Conservation (phyloP, 805 yeast genomes). For the Jamesozyma gamospora region DNA sequence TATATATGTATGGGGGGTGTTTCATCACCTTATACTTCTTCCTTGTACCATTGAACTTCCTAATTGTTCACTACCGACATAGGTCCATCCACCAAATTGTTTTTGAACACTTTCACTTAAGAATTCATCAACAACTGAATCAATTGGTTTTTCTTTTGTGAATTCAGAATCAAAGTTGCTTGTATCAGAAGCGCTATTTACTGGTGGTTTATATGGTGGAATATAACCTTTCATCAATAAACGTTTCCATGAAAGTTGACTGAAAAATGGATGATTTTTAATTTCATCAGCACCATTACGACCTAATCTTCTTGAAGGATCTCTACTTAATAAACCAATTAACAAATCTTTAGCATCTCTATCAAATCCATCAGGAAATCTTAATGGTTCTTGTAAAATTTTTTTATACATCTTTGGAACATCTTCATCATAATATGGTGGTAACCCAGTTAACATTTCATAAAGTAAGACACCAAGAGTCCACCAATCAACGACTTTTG, state of each 20-base stretch:
- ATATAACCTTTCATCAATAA: constrained; percentile 76
- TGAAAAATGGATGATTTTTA: constrained; percentile 75
- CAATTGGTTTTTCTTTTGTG: constrained; percentile 87
- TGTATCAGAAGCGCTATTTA: constrained; percentile 75
- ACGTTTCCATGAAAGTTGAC: constrained; percentile 83
- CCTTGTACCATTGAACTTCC: constrained; percentile 30
- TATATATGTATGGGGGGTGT: too few species aligned
- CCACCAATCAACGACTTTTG: constrained; percentile 98
- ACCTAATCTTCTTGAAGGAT: constrained; percentile 72
- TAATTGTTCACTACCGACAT: constrained; percentile 55
- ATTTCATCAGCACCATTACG: constrained; percentile 75
- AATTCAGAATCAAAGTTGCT: constrained; percentile 89
- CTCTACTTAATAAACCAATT: constrained; percentile 66
- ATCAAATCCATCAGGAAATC: constrained; percentile 82
- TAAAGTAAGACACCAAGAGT: constrained; percentile 87
- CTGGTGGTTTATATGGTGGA: constrained; percentile 93
- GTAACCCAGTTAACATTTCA: constrained; percentile 94
- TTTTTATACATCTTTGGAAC: constrained; percentile 88
- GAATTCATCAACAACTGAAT: constrained; percentile 87
- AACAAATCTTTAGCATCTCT: constrained; percentile 76
- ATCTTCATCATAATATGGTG: constrained; percentile 95
- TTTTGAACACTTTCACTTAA: constrained; percentile 91
- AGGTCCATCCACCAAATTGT: constrained; percentile 99
- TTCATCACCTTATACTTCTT: constrained; percentile 18
- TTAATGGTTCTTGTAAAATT: constrained; percentile 78